A percentile compares a stretch with the other conserved stretches of the same genome.
phyloP scores from a whole-genome alignment of 495 filamentous ascomycete species.

The Penicillium desertorum region DNA sequence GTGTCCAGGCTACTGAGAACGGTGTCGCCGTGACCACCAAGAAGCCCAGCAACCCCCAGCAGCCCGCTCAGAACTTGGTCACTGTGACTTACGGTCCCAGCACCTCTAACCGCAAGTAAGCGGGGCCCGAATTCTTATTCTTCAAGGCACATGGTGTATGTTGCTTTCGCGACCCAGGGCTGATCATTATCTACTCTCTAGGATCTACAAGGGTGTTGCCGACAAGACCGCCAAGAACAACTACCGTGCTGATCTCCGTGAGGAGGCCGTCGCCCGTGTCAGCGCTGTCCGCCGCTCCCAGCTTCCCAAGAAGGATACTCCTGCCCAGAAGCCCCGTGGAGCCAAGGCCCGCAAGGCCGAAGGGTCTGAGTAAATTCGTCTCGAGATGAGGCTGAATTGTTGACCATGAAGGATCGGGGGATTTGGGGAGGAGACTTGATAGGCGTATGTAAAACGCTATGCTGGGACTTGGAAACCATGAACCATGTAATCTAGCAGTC shows the following conservation, averaged over 20 bases:
- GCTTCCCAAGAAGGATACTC: slow-evolving; percentile 70
- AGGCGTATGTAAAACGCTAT: slow-evolving; percentile 23
- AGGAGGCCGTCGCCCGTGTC: slow-evolving; percentile 82
- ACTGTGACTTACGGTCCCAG: slow-evolving; percentile 65
- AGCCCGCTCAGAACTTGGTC: slow-evolving; percentile 63
- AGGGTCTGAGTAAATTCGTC: slow-evolving; percentile 45
- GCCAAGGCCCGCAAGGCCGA: slow-evolving; percentile 76
- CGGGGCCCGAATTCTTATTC: background rate
- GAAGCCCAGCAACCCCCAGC: slow-evolving; percentile 65
- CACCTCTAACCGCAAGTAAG: slow-evolving; percentile 77
- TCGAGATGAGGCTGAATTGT: slow-evolving; percentile 13
- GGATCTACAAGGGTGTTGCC: slow-evolving; percentile 85
- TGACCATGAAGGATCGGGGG: slow-evolving; percentile 16
- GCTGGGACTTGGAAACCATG: slow-evolving; percentile 30
- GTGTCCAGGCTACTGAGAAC: slow-evolving; percentile 65
- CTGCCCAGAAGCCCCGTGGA: slow-evolving; percentile 73
- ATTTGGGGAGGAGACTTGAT: slow-evolving; percentile 11
- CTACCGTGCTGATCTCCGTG: slow-evolving; percentile 85
- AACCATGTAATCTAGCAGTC: slow-evolving; percentile 39
- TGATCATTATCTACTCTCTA: slow-evolving; percentile 38
- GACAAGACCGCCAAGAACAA: slow-evolving; percentile 73
- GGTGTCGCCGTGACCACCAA: slow-evolving; percentile 78
- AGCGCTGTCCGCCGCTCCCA: slow-evolving; percentile 81
- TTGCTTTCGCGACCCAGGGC: background rate
- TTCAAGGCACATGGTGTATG: background rate